These are phyloP conservation scores for Heritiera littoralis DNA, from an alignment of 345 rosid genomes.

Conservation along the genomic window DNA sequence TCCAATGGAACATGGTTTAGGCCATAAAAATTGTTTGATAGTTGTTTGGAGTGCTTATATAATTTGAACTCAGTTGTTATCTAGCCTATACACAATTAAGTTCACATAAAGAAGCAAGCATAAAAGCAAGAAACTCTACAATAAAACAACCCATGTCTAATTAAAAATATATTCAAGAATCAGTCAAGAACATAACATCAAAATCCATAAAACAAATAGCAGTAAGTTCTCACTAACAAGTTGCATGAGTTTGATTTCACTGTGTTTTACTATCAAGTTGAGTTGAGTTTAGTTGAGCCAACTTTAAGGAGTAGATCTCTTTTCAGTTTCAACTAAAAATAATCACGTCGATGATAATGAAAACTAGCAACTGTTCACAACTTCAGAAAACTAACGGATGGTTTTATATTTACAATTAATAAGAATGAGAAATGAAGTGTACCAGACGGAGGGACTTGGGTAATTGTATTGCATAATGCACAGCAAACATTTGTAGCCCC, in stretches of 20 bases:
- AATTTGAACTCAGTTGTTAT: not conserved
- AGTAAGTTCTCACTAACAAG: not conserved
- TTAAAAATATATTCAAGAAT: not conserved
- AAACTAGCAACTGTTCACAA: not conserved
- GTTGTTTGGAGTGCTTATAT: not conserved
- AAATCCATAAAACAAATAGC: conserved; percentile 4
- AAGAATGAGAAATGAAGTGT: conserved; percentile 15
- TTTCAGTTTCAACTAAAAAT: conserved; percentile 10
- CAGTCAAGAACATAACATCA: not conserved
- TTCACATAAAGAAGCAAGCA: not conserved
- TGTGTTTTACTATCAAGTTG: not conserved
- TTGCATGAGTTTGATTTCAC: not conserved
- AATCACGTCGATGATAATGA: not conserved
- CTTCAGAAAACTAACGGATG: not conserved
- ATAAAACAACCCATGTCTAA: not conserved
- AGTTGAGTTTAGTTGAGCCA: not conserved
- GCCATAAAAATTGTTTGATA: not conserved
- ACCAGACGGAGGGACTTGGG: conserved; percentile 67
- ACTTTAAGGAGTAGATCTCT: not conserved
- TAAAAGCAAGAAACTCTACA: not conserved
- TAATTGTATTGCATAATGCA: conserved; percentile 71
- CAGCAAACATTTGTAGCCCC: conserved; percentile 91
- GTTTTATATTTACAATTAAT: conserved; percentile 2
- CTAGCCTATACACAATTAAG: not conserved
- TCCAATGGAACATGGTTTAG: not conserved